These are phyloP conservation scores for Ajuga chamaepitys DNA, from an alignment of 257 asterid genomes.

Conservation along the genomic window DNA sequence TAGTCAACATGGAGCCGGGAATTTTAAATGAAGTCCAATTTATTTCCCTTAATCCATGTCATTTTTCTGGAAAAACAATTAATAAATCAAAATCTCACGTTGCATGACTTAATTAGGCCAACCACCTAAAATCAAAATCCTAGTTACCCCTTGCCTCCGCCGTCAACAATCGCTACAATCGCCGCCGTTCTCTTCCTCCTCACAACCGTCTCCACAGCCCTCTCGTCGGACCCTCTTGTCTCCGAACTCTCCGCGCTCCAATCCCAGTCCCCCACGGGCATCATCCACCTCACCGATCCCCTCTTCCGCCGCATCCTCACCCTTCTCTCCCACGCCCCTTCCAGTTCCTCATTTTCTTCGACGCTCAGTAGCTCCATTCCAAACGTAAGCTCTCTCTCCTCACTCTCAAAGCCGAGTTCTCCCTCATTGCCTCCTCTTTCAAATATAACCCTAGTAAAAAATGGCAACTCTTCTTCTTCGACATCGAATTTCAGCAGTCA, in stretches of 20 bases:
- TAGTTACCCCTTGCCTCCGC: no score
- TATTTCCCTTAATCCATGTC: no score
- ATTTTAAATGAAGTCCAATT: no score
- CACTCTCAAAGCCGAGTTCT: constrained; percentile 60
- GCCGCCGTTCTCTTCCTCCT: constrained; percentile 13
- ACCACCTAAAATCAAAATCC: no score
- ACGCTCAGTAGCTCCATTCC: constrained; percentile 77
- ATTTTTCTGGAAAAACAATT: no score
- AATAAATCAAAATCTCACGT: no score
- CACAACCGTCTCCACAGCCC: constrained; percentile 14
- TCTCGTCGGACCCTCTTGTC: constrained; percentile 29
- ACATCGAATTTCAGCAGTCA: constrained; percentile 60
- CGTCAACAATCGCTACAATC: constrained; percentile 40
- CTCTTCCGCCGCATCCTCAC: constrained; percentile 77
- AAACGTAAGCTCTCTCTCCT: constrained; percentile 79
- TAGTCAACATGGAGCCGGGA: no score
- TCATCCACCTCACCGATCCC: constrained; percentile 59
- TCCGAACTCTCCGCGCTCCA: constrained; percentile 57
- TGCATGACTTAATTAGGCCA: no score
- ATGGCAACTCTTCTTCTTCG: constrained; percentile 55
- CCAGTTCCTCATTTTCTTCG: constrained; percentile 73
- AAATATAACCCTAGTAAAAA: constrained; percentile 34
- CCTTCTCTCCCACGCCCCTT: constrained; percentile 69
- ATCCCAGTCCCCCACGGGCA: constrained; percentile 61
- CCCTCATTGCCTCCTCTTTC: constrained; percentile 64